A percentile compares a stretch with the other conserved stretches of the same genome.
phyloP scores from a whole-genome alignment of 805 yeast genomes.

The Candida cerambycidarum region DNA sequence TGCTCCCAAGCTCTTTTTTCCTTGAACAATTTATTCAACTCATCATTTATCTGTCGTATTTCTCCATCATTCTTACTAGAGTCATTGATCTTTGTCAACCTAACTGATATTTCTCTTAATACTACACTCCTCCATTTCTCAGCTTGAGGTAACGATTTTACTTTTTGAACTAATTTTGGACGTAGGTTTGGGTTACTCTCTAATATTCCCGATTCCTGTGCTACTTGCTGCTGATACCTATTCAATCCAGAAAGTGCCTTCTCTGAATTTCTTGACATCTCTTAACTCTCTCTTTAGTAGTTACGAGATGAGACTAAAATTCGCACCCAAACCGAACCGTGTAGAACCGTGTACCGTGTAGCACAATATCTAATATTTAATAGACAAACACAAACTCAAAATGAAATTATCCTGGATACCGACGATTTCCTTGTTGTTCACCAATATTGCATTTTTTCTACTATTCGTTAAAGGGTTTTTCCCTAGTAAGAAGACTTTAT shows the following conservation, averaged over 20 bases:
- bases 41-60: slow-evolving; percentile 72
- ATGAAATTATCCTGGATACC: slow-evolving; percentile 11
- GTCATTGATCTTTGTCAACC: slow-evolving; percentile 65
- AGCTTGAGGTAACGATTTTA: slow-evolving; percentile 58
- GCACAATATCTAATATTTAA: neutral
- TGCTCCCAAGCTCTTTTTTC: slow-evolving; percentile 81
- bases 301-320: slow-evolving; percentile 1
- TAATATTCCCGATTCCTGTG: slow-evolving; percentile 56
- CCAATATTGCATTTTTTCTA: slow-evolving; percentile 47
- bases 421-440: slow-evolving; percentile 2
- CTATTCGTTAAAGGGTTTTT: slow-evolving; percentile 82
- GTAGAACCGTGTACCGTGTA: slow-evolving; percentile 2
- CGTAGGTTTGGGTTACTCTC: slow-evolving; percentile 56
- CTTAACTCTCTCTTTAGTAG: neutral
- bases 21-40: slow-evolving; percentile 60
- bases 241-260: slow-evolving; percentile 71
- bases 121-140: slow-evolving; percentile 68
- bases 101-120: slow-evolving; percentile 60
- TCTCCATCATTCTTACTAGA: slow-evolving; percentile 52
- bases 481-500: slow-evolving; percentile 79
- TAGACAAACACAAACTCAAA: neutral
- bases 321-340: slow-evolving; percentile 6
- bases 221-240: slow-evolving; percentile 62
- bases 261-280: slow-evolving; percentile 78
- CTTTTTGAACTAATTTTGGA: slow-evolving; percentile 59